These are phyloP conservation scores for Didymella segeticola DNA, from an alignment of 2,329 filamentous ascomycete genomes.

Conservation along the genomic window DNA sequence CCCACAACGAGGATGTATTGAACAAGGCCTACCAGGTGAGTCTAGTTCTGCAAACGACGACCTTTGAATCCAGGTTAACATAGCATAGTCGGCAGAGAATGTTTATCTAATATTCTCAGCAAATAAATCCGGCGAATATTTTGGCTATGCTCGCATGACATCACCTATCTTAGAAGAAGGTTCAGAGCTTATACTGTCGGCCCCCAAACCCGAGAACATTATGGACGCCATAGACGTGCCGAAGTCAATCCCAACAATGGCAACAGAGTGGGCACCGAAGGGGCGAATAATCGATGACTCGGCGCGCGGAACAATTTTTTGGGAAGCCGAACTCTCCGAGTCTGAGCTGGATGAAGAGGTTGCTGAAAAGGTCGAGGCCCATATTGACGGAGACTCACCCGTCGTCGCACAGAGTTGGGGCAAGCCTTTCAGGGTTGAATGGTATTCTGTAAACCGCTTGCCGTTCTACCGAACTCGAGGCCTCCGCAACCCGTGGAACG, in stretches of 20 bases:
- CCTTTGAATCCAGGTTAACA: constrained; percentile 21
- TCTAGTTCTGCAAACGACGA: background rate
- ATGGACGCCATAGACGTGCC: constrained; percentile 69
- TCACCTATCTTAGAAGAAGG: constrained; percentile 83
- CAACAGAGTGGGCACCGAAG: constrained; percentile 77
- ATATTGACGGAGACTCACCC: constrained; percentile 50
- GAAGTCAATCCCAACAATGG: constrained; percentile 79
- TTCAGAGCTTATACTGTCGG: constrained; percentile 52
- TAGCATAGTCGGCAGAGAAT: constrained; percentile 71
- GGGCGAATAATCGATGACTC: constrained; percentile 93
- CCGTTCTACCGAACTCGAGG: constrained; percentile 90
- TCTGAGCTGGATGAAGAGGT: constrained; percentile 58
- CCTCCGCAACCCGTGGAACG: constrained; percentile 91
- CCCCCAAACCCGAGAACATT: constrained; percentile 65
- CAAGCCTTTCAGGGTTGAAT: constrained; percentile 89
- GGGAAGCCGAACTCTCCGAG: constrained; percentile 78
- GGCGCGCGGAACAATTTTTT: constrained; percentile 93
- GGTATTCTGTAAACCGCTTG: constrained; percentile 81
- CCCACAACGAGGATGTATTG: constrained; percentile 85
- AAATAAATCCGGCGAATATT: constrained; percentile 97
- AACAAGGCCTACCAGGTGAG: constrained; percentile 83
- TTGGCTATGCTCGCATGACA: constrained; percentile 90
- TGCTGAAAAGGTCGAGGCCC: constrained; percentile 40
- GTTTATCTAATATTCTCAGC: constrained; percentile 95
- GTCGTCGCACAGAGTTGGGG: constrained; percentile 73